phyloP scores from a whole-genome alignment of 2,329 filamentous ascomycete species.

The Chaetomiaceae sp. region DNA sequence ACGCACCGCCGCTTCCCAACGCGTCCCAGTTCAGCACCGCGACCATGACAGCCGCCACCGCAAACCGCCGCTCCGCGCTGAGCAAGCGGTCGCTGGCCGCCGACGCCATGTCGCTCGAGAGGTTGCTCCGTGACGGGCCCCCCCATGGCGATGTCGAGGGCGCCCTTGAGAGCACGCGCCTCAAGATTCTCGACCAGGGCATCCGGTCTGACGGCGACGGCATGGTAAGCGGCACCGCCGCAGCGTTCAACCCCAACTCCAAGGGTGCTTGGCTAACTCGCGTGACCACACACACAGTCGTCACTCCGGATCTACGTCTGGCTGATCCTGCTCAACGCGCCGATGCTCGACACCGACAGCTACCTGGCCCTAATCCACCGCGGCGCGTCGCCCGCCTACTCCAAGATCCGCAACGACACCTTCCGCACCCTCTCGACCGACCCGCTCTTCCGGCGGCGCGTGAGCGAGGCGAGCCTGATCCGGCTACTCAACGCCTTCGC shows the following conservation, averaged over 20 bases:
- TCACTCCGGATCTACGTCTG: slow-evolving; percentile 91
- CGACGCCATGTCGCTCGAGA: slow-evolving; percentile 60
- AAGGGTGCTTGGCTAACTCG: slow-evolving; percentile 1
- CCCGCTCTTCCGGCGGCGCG: slow-evolving; percentile 89
- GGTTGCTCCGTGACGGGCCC: slow-evolving; percentile 74
- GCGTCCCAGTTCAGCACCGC: slow-evolving; percentile 21
- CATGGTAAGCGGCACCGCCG: slow-evolving; percentile 56
- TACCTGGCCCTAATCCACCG: slow-evolving; percentile 90
- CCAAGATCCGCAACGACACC: slow-evolving; percentile 97
- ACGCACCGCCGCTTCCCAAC: slow-evolving; percentile 42
- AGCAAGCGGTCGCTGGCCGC: slow-evolving; percentile 43
- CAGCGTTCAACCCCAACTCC: not conserved
- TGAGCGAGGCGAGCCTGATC: slow-evolving; percentile 92
- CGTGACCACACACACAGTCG: slow-evolving; percentile 59
- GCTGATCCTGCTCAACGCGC: slow-evolving; percentile 86
- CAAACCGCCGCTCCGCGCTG: slow-evolving; percentile 36
- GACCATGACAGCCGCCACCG: slow-evolving; percentile 25
- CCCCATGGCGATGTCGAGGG: slow-evolving; percentile 61
- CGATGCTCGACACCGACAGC: slow-evolving; percentile 75
- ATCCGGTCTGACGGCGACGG: slow-evolving; percentile 71
- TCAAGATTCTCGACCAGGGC: slow-evolving; percentile 68
- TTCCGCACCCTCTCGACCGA: slow-evolving; percentile 95
- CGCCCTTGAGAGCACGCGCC: slow-evolving; percentile 63
- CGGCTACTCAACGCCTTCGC: slow-evolving; percentile 90
- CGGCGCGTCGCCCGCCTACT: slow-evolving; percentile 87